These are phyloP conservation scores for Pyrenula aspistea DNA, from an alignment of 495 filamentous ascomycete species.

Conservation along the genomic window DNA sequence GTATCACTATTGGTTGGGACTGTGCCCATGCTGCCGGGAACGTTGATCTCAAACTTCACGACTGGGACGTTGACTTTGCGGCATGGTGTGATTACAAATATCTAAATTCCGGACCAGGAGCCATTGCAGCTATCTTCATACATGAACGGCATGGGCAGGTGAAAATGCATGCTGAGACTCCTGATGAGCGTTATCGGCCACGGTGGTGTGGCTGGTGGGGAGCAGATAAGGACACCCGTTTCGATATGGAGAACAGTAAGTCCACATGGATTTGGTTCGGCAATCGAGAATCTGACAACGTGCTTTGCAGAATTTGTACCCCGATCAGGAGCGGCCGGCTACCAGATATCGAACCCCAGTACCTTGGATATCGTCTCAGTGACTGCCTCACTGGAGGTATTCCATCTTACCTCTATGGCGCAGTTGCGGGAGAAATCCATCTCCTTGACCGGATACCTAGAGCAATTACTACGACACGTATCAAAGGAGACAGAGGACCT, in stretches of 20 bases:
- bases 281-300: not conserved
- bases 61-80: constrained; percentile 93
- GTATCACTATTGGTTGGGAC: constrained; percentile 84
- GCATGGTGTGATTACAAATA: constrained; percentile 99
- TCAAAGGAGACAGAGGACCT: constrained; percentile 23
- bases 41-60: constrained; percentile 68
- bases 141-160: constrained; percentile 59
- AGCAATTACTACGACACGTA: constrained; percentile 46
- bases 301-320: constrained; percentile 51
- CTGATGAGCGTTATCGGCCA: constrained; percentile 29
- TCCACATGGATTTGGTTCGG: not conserved
- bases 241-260: constrained; percentile 61
- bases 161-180: constrained; percentile 24
- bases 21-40: constrained; percentile 93
- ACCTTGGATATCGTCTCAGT: constrained; percentile 53
- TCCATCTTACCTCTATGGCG: constrained; percentile 57
- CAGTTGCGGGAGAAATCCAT: constrained; percentile 64
- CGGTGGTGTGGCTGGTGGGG: constrained; percentile 89
- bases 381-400: constrained; percentile 66
- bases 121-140: constrained; percentile 79
- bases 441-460: constrained; percentile 66
- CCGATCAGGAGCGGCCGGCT: constrained; percentile 49
- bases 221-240: constrained; percentile 60
- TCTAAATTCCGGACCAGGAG: constrained; percentile 80
- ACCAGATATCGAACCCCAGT: constrained; percentile 50